Conservation (phyloP, 2,329 filamentous ascomycete genomes). For the Talaromyces piceae region DNA sequence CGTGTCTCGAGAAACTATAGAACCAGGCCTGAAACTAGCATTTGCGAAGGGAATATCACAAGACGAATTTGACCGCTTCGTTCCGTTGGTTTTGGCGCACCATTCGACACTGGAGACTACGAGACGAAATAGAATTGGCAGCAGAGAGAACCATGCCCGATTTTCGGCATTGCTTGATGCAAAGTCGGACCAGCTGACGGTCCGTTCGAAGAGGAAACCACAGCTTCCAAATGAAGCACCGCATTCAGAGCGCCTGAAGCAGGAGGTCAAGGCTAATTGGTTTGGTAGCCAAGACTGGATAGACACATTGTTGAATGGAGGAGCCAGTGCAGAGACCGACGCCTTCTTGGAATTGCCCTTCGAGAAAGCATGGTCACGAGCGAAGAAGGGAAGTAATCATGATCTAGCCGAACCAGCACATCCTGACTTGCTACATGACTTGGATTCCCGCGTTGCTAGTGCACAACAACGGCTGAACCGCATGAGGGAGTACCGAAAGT, state of each 20-base stretch:
- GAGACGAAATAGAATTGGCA: conserved; percentile 53
- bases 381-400: conserved; percentile 51
- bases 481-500: conserved; percentile 63
- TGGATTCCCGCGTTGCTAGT: conserved; percentile 59
- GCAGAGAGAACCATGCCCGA: conserved; percentile 52
- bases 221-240: conserved; percentile 29
- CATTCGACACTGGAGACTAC: conserved; percentile 56
- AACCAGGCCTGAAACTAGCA: conserved; percentile 48
- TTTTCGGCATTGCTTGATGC: conserved; percentile 58
- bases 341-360: conserved; percentile 61
- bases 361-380: conserved; percentile 61
- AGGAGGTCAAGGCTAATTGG: conserved; percentile 65
- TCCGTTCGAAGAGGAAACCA: conserved; percentile 21
- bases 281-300: conserved; percentile 69
- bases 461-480: conserved; percentile 62
- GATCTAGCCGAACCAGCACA: conserved; percentile 23
- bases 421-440: conserved; percentile 51
- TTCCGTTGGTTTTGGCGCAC: conserved; percentile 66
- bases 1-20: conserved; percentile 37
- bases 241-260: conserved; percentile 28
- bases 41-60: conserved; percentile 38
- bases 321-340: conserved; percentile 50
- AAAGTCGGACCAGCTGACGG: conserved; percentile 52
- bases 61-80: conserved; percentile 38
- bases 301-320: conserved; percentile 61